phyloP scores from a whole-genome alignment of 164 flowering plant genomes.

The Aristolochia californica region DNA sequence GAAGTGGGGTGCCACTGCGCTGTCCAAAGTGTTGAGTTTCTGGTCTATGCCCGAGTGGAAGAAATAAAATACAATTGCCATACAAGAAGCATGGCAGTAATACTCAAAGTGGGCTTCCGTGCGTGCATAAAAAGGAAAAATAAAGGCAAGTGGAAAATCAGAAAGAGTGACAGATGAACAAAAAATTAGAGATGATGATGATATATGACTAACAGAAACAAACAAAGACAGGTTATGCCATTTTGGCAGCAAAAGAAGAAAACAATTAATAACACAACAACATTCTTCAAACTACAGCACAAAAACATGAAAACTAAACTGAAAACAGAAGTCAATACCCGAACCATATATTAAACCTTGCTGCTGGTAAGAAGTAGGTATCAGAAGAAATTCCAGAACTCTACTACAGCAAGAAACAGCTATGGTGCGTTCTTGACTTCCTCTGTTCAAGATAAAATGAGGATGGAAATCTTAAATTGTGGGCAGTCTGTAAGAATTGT shows the following conservation, averaged over 20 bases:
- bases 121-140: too few species aligned
- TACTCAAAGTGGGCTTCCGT: too few species aligned
- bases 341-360: constrained; percentile 9
- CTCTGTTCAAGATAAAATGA: constrained; percentile 13
- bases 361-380: neutral
- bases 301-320: neutral
- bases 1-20: too few species aligned
- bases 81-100: too few species aligned
- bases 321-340: constrained; percentile 12
- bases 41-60: too few species aligned
- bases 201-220: neutral
- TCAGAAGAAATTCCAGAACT: neutral
- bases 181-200: too few species aligned
- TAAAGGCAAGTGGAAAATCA: too few species aligned
- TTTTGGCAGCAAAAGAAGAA: too few species aligned
- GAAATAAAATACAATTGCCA: too few species aligned
- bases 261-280: neutral
- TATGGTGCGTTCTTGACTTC: constrained; percentile 92
- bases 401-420: constrained; percentile 7
- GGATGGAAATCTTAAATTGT: neutral
- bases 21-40: too few species aligned
- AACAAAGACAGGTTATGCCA: neutral
- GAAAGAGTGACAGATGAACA: too few species aligned
- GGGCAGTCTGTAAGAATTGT: constrained; percentile 6
- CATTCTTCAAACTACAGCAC: neutral